Conservation (phyloP, 2,329 filamentous ascomycete species). For the Rutstroemia sp. region DNA sequence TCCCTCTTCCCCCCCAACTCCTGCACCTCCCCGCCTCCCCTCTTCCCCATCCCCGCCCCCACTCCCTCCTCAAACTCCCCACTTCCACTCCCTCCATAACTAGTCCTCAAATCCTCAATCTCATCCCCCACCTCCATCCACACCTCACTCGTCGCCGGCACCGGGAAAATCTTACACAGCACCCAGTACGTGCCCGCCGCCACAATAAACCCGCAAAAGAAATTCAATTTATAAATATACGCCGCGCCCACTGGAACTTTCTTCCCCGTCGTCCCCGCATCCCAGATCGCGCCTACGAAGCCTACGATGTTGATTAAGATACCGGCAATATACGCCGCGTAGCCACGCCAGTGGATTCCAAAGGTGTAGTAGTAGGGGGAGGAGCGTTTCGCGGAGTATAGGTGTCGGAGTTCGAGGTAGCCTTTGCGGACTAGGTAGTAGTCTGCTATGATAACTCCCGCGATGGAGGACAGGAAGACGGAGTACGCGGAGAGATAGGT, state of each 20-base stretch:
- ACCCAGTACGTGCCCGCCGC: slow-evolving; percentile 59
- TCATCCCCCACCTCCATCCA: slow-evolving; percentile 74
- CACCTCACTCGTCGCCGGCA: slow-evolving; percentile 64
- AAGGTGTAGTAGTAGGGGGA: slow-evolving; percentile 67
- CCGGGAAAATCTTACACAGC: slow-evolving; percentile 60
- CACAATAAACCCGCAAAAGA: slow-evolving; percentile 77
- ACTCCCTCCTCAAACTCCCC: slow-evolving; percentile 5
- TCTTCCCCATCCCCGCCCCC: neutral
- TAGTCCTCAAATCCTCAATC: slow-evolving; percentile 39
- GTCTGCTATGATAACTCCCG: slow-evolving; percentile 82
- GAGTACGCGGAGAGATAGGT: slow-evolving; percentile 89
- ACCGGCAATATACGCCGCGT: slow-evolving; percentile 72
- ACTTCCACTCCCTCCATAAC: slow-evolving; percentile 21
- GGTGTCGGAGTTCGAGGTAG: slow-evolving; percentile 68
- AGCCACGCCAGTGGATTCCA: slow-evolving; percentile 78
- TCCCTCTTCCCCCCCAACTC: neutral
- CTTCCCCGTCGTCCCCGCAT: slow-evolving; percentile 35
- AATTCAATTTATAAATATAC: slow-evolving; percentile 88
- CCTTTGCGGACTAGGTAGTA: slow-evolving; percentile 83
- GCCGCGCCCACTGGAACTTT: slow-evolving; percentile 68
- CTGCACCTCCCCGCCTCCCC: neutral
- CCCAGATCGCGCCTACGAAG: slow-evolving; percentile 67
- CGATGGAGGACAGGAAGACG: slow-evolving; percentile 89
- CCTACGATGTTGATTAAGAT: slow-evolving; percentile 89
- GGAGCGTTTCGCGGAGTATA: slow-evolving; percentile 64